phyloP scores from a whole-genome alignment of 2,329 filamentous ascomycete genomes.

The Aspergillus fumigatiaffinis region DNA sequence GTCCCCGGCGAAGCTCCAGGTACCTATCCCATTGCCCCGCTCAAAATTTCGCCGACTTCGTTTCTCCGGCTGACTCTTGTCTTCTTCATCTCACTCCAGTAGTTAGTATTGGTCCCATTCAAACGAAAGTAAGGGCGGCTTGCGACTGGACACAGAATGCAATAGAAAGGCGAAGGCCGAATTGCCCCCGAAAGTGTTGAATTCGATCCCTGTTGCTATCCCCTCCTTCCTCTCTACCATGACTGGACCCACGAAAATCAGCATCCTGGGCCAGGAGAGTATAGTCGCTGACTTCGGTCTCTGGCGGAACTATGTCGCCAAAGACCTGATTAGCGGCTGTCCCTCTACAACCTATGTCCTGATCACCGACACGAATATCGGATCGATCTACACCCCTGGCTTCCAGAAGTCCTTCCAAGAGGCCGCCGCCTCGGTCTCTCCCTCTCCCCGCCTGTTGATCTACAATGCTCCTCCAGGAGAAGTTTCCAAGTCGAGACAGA shows the following conservation, averaged over 20 bases:
- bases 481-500: conserved; percentile 86
- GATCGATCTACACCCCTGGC: conserved; percentile 70
- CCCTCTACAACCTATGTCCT: conserved; percentile 89
- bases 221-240: conserved; percentile 18
- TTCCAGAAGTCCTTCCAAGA: conserved; percentile 66
- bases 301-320: conserved; percentile 75
- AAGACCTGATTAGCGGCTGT: conserved; percentile 74
- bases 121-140: not conserved
- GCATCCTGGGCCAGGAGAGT: conserved; percentile 81
- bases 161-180: conserved; percentile 8
- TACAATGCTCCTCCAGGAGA: conserved; percentile 89
- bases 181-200: conserved; percentile 7
- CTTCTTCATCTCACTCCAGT: not conserved
- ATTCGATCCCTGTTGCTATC: conserved; percentile 8
- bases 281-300: conserved; percentile 91
- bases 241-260: conserved; percentile 58
- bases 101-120: not conserved
- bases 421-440: conserved; percentile 42
- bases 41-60: not conserved
- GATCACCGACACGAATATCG: conserved; percentile 92
- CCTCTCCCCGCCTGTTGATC: conserved; percentile 67
- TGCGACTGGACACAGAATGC: conserved; percentile 4
- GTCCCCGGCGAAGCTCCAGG: not conserved
- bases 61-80: not conserved
- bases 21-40: not conserved